Percentiles rank a stretch among this genome's conserved stretches.
phyloP scores from a whole-genome alignment of 116 monocot species.

The Iris pallida region DNA sequence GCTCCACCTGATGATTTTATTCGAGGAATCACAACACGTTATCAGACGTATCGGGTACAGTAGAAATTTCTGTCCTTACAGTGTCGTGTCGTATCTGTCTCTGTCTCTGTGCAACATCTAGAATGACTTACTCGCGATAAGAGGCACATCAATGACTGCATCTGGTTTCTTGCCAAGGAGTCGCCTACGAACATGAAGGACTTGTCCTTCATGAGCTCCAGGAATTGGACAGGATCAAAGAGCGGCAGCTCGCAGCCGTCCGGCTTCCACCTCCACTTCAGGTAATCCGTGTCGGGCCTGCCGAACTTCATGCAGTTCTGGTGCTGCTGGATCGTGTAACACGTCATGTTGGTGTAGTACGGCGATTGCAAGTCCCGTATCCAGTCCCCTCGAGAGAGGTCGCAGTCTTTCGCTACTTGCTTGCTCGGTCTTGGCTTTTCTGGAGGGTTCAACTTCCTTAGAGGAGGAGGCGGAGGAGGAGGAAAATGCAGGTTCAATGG shows the following conservation, averaged over 20 bases:
- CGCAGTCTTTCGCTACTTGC: slow-evolving; percentile 5
- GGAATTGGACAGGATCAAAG: slow-evolving; percentile 24
- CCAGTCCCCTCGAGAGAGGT: slow-evolving; percentile 41
- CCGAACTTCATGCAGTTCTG: slow-evolving; percentile 50
- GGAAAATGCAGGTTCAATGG: not conserved
- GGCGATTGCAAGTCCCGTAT: slow-evolving; percentile 20
- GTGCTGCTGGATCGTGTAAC: slow-evolving; percentile 33
- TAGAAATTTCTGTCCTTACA: not conserved
- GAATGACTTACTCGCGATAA: slow-evolving; percentile 24
- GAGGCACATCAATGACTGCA: slow-evolving; percentile 49
- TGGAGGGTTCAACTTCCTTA: not conserved
- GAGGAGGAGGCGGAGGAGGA: not conserved
- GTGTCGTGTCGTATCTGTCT: not conserved
- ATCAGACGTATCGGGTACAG: not conserved
- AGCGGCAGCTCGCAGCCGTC: slow-evolving; percentile 32
- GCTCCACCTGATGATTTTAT: slow-evolving; percentile 8
- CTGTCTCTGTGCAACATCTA: not conserved
- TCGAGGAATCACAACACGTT: not conserved
- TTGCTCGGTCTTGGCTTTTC: not conserved
- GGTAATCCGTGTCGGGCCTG: slow-evolving; percentile 29
- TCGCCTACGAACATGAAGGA: slow-evolving; percentile 38
- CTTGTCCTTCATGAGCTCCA: slow-evolving; percentile 24
- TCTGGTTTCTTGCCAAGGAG: slow-evolving; percentile 40
- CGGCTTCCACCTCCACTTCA: slow-evolving; percentile 47
- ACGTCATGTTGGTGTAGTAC: slow-evolving; percentile 47